Base-by-base conservation (phyloP, 73 alveolate species). In the Stentor coeruleus region DNA sequence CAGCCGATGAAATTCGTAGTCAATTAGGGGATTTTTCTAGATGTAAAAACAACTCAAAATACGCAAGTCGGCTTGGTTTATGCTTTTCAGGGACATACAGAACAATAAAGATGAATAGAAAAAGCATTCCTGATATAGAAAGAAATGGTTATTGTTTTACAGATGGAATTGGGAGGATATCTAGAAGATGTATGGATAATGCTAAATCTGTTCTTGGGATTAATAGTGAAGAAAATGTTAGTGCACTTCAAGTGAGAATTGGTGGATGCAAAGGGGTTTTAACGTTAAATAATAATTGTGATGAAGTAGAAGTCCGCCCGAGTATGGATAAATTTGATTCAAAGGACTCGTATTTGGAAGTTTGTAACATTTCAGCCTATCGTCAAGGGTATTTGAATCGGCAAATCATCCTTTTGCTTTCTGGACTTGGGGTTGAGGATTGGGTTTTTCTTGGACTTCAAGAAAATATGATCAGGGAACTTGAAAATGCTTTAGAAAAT, bases 211-310 rank as follows among this genome's bases (percentile, higher is more conserved):
- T 15, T 55, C 15, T 4, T 26, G 14, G 30, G 3, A 20, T 60
- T 28, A 57, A 77, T 74, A 35, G 87, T n/a, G 20, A 49, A 6
- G 20, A 36, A 66, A 15, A 4, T 2, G 3, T 59, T 31, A 36
- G 57, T 11, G 83, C 83, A 11, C 6, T 74, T 36, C 75, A 74
- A 74, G 11, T 74, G 14, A 3, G 83, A 33, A 36, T 74, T 6
- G 83, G 38, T 11, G 83, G 83, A 11, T 74, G 35, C 75, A 74
- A 74, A 74, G 83, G 83, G 6, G 83, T 74, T 11, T 6, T 74
- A 6, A 79, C 83, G 3, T 4, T 74, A 11, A 35, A 74, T 35
- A 20, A 3, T 28, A 15, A 35, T 11, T 28, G 11, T 6, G 83
- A 74, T 4, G 80, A 36, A 36, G 31, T 74, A 14, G 31, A 38